Base-by-base conservation (phyloP, 306 rosid genomes). In the Mimosa bimucronata region DNA sequence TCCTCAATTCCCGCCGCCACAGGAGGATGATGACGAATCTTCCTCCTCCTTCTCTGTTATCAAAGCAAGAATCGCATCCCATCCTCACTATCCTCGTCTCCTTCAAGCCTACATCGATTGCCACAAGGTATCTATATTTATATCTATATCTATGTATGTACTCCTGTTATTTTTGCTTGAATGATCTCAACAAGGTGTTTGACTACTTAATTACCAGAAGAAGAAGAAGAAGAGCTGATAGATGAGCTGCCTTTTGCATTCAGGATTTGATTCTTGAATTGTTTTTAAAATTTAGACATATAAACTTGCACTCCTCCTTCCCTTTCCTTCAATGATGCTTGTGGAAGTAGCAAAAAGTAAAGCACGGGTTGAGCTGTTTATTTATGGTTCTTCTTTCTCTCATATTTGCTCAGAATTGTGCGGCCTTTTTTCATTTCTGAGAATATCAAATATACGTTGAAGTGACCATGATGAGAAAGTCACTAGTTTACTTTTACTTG, bases 61-160 rank as follows among this genome's bases (percentile, higher is more conserved):
- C 92, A 96, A 96, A 76, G 90, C 98, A 18, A 89, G 83, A 87
- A 96, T 96, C 76, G 92, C 97, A 9, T 85, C 97, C 25, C 99
- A 96, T 61, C 99, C 98, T 74, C 75, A 79, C 65, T 93, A 93
- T 77, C 97, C 97, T 80, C 94, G 93, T 72, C 91, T 96, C 75
- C 90, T 96, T 57, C 88, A 91, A 75, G 97, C 99, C 31, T 93
- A 96, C 84, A 89, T 96, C 85, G 98, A 93, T 44, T 96, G 98
- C 81, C 97, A 93, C 85, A 93, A 96, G 97, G 99, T 93, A 82
- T 34, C 3, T 34, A 34, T 34, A 34, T 34, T 6, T 34, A 34
- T 34, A 34, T 34, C 1, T 34, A 34, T 34, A 34, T n/a, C n/a
- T n/a, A n/a, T n/a, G n/a, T n/a, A n/a, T n/a, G n/a, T n/a, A n/a